Evolutionary conservation across 2,329 filamentous ascomycete genomes (phyloP), one percentile per base, ranked within the genome.

Genomic region (Hypoxylon sp.): DNA sequence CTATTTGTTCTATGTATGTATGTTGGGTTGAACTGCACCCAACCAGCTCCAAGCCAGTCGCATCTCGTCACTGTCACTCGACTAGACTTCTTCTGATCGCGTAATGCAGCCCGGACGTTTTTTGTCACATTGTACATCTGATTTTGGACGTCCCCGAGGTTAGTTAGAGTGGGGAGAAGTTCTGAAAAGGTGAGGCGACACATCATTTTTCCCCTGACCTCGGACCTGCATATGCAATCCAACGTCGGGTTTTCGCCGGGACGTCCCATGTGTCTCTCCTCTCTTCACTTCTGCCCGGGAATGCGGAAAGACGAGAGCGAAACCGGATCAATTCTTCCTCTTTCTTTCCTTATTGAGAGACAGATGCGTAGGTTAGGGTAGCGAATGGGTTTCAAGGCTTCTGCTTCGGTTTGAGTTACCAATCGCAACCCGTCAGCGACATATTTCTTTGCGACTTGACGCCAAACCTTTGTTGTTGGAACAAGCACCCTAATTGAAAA

Each of bases 141-240:
- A 66, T 66, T 69, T 48, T 62, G 63, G 59, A 56, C 46, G 55
- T 29, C 60, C 66, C 69, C 59, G 42, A 67, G 53, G 48, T 59
- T 61, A 37, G 63, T 47, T 58, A 62, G 65, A 58, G 65, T 65
- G 64, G 56, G 66, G 63, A 64, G 58, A 50, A 58, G 19, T 29
- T 50, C 54, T 56, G n/a, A 59, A 61, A 68, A 47, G 59, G 68
- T 62, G 58, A 69, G 58, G 63, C 69, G 66, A 69, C 64, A 64
- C 66, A 68, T 70, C 65, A 62, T 60, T 48, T 67, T 67, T 65
- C 66, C 69, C 69, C 69, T 69, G 68, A 67, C 53, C 60, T 63
- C 47, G 67, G 64, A 71, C 69, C 63, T 71, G 61, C 67, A 69
- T 69, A 71, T 69, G 69, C 67, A 67, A 67, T 71, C 69, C 69